Evolutionary conservation across 2,329 filamentous ascomycete species (phyloP), one percentile per base, ranked within the genome.

Genomic region (Pseudogymnoascus destructans): DNA sequence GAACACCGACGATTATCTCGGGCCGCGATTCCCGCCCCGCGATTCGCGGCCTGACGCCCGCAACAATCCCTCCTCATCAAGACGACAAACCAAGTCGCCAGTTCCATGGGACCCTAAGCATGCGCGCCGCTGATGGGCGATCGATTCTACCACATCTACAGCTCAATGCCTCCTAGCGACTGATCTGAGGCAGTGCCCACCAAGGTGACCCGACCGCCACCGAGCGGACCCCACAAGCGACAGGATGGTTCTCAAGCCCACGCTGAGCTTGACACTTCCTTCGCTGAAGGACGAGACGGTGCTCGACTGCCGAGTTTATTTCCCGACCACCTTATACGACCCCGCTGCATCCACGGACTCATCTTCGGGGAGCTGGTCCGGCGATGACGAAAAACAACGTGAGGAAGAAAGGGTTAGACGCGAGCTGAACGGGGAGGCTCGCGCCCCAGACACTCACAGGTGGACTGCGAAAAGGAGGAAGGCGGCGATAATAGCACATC

Each of bases 261-360:
- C 75, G 46, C 67, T 85, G 62, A 80, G 79, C 66, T 87, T 96
- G 69, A 86, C 83, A 19, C 82, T 97, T 59, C 91, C 91, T 30
- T 95, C 90, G 59, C 73, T 95, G 57, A 80, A 95, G 71, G 91
- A 96, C 71, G 80, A 84, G 60, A 80, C 78, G 9, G 73, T 77
- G 9, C 81, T 98, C 59, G 81, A 91, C 64, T 95, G 90, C 68
- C 87, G 92, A 59, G 73, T 97, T 60, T 95, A 93, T 70, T 85
- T 93, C 65, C 85, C 86, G 1, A 64, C 52, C 4, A 55, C 52
- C 7, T 35, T 55, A 35, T 63, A 64, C 25, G 49, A 59, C 40
- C 57, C 46, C 17, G 11, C 46, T 1, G n/a, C 57, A 0, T 55
- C 21, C 2, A 54, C 38, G 11, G 57, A 55, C 27, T 21, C 33